A percentile compares a stretch with the other conserved stretches of the same genome.
Evolutionary conservation across 805 yeast species (phyloP).

Genomic region (Saturnispora saitoi): DNA sequence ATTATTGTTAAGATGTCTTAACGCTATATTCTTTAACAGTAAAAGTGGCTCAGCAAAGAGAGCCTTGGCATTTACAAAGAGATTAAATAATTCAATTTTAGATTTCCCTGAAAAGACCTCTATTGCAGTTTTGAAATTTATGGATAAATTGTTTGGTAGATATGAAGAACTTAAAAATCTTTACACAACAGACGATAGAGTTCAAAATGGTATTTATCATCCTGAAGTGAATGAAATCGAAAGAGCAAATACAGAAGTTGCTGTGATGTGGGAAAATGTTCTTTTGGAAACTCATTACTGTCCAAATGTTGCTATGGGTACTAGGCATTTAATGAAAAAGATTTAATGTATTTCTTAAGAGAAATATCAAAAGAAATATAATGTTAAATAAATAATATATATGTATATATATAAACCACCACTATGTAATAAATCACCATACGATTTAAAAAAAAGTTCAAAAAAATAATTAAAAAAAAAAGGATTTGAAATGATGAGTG

Average conservation of each 20-base stretch:
- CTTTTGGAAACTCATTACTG: conserved; percentile 75
- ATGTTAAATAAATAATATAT: not conserved
- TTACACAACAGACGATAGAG: conserved; percentile 81
- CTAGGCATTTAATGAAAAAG: conserved; percentile 33
- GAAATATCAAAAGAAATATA: not conserved
- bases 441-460: not conserved
- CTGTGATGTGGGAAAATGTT: conserved; percentile 83
- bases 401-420: not conserved
- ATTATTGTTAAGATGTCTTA: conserved; percentile 65
- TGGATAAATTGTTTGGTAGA: conserved; percentile 66
- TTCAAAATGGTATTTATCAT: conserved; percentile 70
- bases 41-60: conserved; percentile 57
- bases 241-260: conserved; percentile 78
- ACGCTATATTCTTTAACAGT: conserved; percentile 71
- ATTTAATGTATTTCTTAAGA: conserved; percentile 15
- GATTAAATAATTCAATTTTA: conserved; percentile 56
- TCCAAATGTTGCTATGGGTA: conserved; percentile 70
- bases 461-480: not conserved
- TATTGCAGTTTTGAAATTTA: conserved; percentile 65
- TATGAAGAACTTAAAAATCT: conserved; percentile 67
- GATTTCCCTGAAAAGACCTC: conserved; percentile 86
- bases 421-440: not conserved
- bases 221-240: conserved; percentile 59
- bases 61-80: conserved; percentile 75
- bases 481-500: not conserved